Evolutionary conservation across 2,329 filamentous ascomycete genomes (phyloP), one percentile per base, ranked within the genome.

Genomic region (Curvularia eragrostidis): DNA sequence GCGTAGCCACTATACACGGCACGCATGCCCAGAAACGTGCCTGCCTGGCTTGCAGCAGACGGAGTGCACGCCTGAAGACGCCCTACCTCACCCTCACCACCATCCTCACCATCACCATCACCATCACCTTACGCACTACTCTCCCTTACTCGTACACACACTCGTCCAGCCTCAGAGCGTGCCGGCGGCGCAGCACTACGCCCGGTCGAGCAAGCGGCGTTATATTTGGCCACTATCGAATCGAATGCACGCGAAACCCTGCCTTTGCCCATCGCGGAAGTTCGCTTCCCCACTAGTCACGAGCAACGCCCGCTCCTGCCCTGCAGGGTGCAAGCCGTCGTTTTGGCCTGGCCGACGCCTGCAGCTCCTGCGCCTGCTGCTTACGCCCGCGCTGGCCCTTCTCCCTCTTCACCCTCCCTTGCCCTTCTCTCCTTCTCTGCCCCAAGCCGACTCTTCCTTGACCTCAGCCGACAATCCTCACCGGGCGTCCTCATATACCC

Each of bases 391-490:
- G 23, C 52, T 50, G 34, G 34, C 34, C 34, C n/a, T 36, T 6
- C 51, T 48, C 32, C 10, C 32, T 34, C 32, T 21, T 36, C 38
- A 19, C 38, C 13, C 7, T 41, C 18, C 19, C 30, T 54, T 51
- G 13, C 39, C 38, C 38, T 41, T 41, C 38, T 49, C 44, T 42
- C 12, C n/a, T n/a, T 51, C 62, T 58, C 60, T 61, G 65, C 18
- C 47, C 49, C 59, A 54, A 65, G 56, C 63, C 59, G 54, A 63
- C 55, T 34, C 59, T 58, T 58, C 59, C 56, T 68, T 54, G 60
- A 58, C 60, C 67, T 62, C 62, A 64, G 66, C 64, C 67, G 74
- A 75, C 75, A 75, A 76, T 68, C 55, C 59, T 71, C 68, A 75
- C 69, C 70, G 73, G 74, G 67, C 66, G 59, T 65, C 63, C 61